phyloP scores from a whole-genome alignment of 164 flowering plant genomes.

The Echeveria elegans region DNA sequence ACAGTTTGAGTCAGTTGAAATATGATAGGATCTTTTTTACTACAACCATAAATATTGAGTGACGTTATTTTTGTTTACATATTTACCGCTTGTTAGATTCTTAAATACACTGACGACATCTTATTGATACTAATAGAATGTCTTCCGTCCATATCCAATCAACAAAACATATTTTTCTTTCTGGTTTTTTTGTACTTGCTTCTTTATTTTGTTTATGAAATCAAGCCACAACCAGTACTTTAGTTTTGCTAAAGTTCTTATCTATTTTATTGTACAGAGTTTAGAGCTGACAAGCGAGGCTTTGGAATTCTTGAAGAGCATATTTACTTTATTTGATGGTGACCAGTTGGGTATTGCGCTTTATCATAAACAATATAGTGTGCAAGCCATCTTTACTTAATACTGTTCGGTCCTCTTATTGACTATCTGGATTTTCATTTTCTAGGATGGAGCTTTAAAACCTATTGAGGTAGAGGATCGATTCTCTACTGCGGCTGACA shows the following conservation, averaged over 20 bases:
- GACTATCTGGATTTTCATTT: neutral
- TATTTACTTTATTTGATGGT: constrained; percentile 48
- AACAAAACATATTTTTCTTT: neutral
- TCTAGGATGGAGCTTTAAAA: constrained; percentile 36
- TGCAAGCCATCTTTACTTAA: too few relatives aligned
- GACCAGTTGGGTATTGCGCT: neutral
- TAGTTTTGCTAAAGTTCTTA: neutral
- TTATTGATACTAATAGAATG: too few relatives aligned
- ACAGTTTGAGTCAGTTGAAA: too few relatives aligned
- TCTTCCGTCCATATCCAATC: neutral
- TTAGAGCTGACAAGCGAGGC: constrained; percentile 87
- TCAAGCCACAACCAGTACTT: neutral
- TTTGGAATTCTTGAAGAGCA: constrained; percentile 49
- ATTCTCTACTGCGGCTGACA: constrained; percentile 53
- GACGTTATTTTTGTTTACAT: neutral
- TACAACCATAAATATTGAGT: neutral
- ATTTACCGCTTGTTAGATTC: neutral
- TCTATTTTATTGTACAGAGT: constrained; percentile 37
- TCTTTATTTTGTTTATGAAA: neutral
- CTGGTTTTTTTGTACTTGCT: neutral
- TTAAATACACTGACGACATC: neutral
- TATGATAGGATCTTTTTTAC: neutral
- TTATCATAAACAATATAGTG: too few relatives aligned
- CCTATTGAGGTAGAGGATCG: constrained; percentile 32
- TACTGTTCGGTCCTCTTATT: neutral